Evolutionary conservation across 202 grass and related monocot species (phyloP), one percentile per base, ranked within the genome.

Genomic region (Schoenoplectus triqueter): DNA sequence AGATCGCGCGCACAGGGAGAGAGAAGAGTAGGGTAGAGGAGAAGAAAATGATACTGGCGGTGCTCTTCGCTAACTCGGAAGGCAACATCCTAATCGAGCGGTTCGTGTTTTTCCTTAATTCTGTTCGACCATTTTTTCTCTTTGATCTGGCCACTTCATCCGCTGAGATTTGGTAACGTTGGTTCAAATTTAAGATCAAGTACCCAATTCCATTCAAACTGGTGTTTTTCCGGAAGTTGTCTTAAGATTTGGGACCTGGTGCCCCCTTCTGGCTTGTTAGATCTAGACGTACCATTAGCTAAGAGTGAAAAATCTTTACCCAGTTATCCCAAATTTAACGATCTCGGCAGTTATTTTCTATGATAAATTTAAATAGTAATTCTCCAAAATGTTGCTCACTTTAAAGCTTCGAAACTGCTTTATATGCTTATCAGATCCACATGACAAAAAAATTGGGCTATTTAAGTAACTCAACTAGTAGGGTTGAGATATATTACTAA

Each of bases 81-180:
- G 95, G 93, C 20, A 98, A 98, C 90, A 98, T 98, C 85, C 93
- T 98, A 85, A 84, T 95, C 86, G 93, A 98, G 88, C 87, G 95
- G 93, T 95, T 83, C 75, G 56, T 17, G 5, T 15, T 19, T n/a
- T 14, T 54, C 48, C 1, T 54, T 11, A n/a, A 39, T 67, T 86
- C 45, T 69, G 31, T 84, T 64, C 61, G 6, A 79, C 31, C 52
- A 46, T 31, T 42, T 64, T 17, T 66, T 50, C 3, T 18, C 2
- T 73, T 73, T 63, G 61, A 87, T 91, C 70, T 74, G 73, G 45
- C 81, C 17, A 56, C 62, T 41, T 55, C 6, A 21, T 6, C 47
- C 39, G 0, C 22, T 15, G 7, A 72, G 69, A 60, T 60, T 78
- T 8, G 74, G 3, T 78, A 64, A 50, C 45, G 18, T 81, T 6